These are phyloP conservation scores for Whalleya microplaca DNA, from an alignment of 2,329 filamentous ascomycete species.

Conservation along the genomic window DNA sequence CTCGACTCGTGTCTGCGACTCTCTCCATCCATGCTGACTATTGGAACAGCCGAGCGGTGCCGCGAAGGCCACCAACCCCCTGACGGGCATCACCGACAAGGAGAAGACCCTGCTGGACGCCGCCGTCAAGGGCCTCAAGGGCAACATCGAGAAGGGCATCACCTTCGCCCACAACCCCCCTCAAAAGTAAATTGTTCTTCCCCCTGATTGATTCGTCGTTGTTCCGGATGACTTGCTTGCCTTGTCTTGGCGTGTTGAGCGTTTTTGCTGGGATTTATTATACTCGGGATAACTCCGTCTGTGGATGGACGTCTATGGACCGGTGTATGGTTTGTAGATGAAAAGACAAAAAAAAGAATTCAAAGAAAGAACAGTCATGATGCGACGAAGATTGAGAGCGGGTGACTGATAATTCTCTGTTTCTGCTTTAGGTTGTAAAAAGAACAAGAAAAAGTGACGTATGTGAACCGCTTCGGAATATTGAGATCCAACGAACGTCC, in stretches of 20 bases:
- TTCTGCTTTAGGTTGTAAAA: constrained; percentile 39
- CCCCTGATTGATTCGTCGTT: constrained; percentile 35
- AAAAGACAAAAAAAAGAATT: constrained; percentile 17
- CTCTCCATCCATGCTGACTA: constrained; percentile 24
- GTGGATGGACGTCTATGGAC: constrained; percentile 18
- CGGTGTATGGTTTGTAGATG: constrained; percentile 35
- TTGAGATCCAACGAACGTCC: constrained; percentile 6
- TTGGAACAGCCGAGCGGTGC: constrained; percentile 72
- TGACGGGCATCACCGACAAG: constrained; percentile 76
- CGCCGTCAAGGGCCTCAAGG: constrained; percentile 77
- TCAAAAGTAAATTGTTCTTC: constrained; percentile 80
- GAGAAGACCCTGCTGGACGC: constrained; percentile 87
- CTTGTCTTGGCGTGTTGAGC: constrained; percentile 17
- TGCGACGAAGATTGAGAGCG: constrained; percentile 28
- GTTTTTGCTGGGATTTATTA: constrained; percentile 5
- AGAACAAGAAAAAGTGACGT: too few species aligned
- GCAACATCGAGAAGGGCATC: constrained; percentile 93
- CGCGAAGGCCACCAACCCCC: constrained; percentile 82
- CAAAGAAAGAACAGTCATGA: constrained; percentile 2
- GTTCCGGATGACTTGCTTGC: constrained; percentile 20
- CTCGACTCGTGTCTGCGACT: constrained; percentile 8
- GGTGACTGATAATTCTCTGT: constrained; percentile 36
- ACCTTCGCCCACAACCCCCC: constrained; percentile 86
- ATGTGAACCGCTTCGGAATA: constrained; percentile 23
- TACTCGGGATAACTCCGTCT: constrained; percentile 26